phyloP scores from a whole-genome alignment of 805 yeast genomes.

The Lipomyces sp. region DNA sequence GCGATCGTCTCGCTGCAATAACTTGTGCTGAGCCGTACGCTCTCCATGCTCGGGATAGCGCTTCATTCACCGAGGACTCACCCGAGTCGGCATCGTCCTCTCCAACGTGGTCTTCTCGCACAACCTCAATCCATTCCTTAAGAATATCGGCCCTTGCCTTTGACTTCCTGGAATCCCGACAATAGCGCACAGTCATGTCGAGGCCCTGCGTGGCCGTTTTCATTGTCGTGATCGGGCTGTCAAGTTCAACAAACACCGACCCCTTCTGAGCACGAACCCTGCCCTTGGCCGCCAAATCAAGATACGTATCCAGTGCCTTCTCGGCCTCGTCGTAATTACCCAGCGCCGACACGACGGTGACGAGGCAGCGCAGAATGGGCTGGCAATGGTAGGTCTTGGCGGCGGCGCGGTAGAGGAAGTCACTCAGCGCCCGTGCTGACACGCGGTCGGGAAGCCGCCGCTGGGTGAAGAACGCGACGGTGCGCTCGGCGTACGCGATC shows the following conservation, averaged over 20 bases:
- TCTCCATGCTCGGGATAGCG: conserved; percentile 17
- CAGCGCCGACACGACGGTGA: conserved; percentile 17
- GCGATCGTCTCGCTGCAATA: conserved; percentile 15
- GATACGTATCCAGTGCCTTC: conserved; percentile 18
- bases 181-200: conserved; percentile 19
- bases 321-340: conserved; percentile 24
- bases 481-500: conserved; percentile 18
- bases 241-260: conserved; percentile 17
- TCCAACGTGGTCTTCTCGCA: neutral
- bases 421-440: conserved; percentile 20
- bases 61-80: neutral
- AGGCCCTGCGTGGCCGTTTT: conserved; percentile 18
- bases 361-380: conserved; percentile 16
- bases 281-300: conserved; percentile 25
- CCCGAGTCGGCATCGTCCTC: neutral
- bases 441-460: conserved; percentile 21
- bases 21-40: conserved; percentile 23
- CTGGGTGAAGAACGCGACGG: conserved; percentile 15
- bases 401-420: conserved; percentile 25
- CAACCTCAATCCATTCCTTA: conserved; percentile 18
- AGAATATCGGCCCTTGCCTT: conserved; percentile 12
- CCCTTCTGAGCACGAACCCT: conserved; percentile 23
- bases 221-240: conserved; percentile 15
- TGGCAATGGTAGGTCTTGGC: conserved; percentile 28
- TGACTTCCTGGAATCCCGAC: conserved; percentile 14